Percentiles rank a stretch among this genome's conserved stretches.
Conservation (phyloP, 1,284 basidiomycete genomes). For the Leccinum subrobustum region DNA sequence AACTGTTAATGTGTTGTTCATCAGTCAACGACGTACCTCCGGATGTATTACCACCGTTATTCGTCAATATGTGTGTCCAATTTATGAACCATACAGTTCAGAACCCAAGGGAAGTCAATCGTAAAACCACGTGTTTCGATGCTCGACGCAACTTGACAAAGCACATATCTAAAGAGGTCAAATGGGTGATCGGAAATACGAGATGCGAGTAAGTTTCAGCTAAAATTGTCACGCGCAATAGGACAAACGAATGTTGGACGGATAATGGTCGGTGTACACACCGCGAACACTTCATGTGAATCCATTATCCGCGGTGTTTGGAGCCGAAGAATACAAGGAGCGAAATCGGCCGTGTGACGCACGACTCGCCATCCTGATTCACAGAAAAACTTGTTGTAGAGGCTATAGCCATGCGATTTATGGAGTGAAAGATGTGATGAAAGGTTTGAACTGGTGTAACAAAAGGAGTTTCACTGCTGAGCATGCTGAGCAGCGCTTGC, state of each 20-base stretch:
- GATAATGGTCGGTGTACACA: background rate
- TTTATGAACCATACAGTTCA: background rate
- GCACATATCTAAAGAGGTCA: background rate
- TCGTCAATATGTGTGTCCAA: background rate
- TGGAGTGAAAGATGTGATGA: background rate
- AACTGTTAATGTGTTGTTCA: background rate
- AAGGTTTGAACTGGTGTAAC: background rate
- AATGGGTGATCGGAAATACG: background rate
- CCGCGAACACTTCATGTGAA: background rate
- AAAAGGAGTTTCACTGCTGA: background rate
- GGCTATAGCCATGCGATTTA: background rate
- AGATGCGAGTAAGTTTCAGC: background rate
- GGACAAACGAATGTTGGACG: background rate
- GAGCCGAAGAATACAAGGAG: background rate
- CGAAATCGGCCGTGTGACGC: background rate
- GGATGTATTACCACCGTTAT: background rate
- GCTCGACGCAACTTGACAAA: background rate
- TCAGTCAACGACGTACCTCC: background rate
- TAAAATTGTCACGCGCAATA: background rate
- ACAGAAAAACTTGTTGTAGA: background rate
- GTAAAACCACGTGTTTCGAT: background rate
- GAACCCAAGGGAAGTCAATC: background rate
- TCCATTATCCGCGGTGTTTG: background rate
- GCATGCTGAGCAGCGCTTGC: background rate
- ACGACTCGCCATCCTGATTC: background rate